phyloP scores from a whole-genome alignment of 257 asterid genomes.

The Fraxinus pennsylvanica region DNA sequence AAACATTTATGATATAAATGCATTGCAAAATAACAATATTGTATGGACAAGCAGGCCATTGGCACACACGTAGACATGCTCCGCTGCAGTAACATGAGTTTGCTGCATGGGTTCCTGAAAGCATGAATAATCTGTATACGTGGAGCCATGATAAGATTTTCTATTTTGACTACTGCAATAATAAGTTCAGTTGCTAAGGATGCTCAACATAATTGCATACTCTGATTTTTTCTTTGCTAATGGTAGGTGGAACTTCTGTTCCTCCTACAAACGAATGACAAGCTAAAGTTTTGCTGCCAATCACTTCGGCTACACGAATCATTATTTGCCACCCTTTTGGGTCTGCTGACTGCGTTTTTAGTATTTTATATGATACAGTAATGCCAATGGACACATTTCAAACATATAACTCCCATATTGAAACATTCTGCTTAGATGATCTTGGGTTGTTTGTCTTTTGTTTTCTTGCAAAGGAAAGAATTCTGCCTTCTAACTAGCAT shows the following conservation, averaged over 20 bases:
- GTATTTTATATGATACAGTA: too few species aligned
- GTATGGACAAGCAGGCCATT: background rate
- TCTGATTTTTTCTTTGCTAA: background rate
- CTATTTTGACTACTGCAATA: background rate
- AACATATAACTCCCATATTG: background rate
- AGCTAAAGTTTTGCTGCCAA: too few species aligned
- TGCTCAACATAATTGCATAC: background rate
- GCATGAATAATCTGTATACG: background rate
- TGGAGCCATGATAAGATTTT: background rate
- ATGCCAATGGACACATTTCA: background rate
- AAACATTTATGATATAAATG: background rate
- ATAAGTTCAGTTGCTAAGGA: background rate
- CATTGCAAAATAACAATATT: background rate
- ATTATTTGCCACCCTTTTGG: too few species aligned
- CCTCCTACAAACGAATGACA: background rate
- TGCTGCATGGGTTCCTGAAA: background rate
- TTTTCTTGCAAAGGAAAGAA: background rate
- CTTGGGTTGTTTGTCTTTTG: background rate
- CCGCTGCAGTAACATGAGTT: background rate
- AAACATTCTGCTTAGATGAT: background rate
- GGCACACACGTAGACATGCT: background rate
- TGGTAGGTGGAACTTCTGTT: background rate
- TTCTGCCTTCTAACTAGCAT: background rate
- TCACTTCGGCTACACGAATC: background rate
- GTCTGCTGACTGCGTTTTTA: too few species aligned